phyloP scores from a whole-genome alignment of 2,329 filamentous ascomycete genomes.

The Diaporthe vaccinii region DNA sequence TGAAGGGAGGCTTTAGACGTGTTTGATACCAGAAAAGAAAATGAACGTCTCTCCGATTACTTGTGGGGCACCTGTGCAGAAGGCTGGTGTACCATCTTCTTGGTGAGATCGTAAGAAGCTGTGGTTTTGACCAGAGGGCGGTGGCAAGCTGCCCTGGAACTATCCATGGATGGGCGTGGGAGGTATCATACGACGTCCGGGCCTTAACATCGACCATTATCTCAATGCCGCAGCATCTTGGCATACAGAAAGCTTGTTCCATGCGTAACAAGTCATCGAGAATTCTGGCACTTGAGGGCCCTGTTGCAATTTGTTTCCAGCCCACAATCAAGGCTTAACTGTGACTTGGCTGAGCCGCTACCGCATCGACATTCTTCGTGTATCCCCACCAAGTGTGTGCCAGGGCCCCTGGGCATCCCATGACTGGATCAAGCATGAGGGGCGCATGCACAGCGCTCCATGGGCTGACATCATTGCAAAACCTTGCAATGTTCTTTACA shows the following conservation, averaged over 20 bases:
- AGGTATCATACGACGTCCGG: not conserved
- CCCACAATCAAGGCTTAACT: not conserved
- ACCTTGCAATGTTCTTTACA: slow-evolving; percentile 25
- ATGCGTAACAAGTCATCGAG: too few relatives aligned
- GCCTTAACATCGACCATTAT: not conserved
- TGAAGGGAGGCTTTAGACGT: not conserved
- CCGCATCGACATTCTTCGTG: not conserved
- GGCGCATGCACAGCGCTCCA: slow-evolving; percentile 35
- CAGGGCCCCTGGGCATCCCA: slow-evolving; percentile 25
- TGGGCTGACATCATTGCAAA: slow-evolving; percentile 42
- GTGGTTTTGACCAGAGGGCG: not conserved
- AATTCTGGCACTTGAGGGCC: not conserved
- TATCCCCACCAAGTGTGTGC: slow-evolving; percentile 13
- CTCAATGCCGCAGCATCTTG: not conserved
- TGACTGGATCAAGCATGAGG: slow-evolving; percentile 37
- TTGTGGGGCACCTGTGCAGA: not conserved
- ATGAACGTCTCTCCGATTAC: not conserved
- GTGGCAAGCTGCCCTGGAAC: not conserved
- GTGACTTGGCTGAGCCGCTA: not conserved
- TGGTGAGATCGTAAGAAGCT: not conserved
- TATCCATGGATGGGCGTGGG: not conserved
- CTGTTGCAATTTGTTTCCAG: not conserved
- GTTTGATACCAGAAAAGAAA: not conserved
- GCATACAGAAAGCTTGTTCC: not conserved
- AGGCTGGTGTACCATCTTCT: not conserved